Base-by-base conservation (phyloP, 2,329 filamentous ascomycete genomes). In the Graphilbum fragrans region DNA sequence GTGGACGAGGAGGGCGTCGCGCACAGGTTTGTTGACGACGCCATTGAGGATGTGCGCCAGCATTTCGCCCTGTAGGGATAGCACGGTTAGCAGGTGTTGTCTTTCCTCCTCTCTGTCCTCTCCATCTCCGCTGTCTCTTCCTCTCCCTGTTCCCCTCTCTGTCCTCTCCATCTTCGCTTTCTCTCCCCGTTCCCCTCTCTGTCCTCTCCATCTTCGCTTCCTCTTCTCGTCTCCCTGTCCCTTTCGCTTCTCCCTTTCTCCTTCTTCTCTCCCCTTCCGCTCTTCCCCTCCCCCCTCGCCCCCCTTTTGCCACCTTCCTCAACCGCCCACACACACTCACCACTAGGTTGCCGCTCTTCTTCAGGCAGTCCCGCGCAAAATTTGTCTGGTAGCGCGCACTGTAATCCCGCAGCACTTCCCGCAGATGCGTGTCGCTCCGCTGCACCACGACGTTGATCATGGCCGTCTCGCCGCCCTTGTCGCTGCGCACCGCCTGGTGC, bases 21-120 rank as follows among this genome's bases (percentile, higher is more conserved):
- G 85, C 47, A 94, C 86, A 6, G 92, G 88, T 45, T 84, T 84
- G 65, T 96, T 96, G 65, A 96, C 94, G 43, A 94, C 80, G 53
- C 92, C 92, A 63, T 96, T 95, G 55, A 98, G 80, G 52, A 96
- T 86, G 61, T 96, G 92, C 0, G 87, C 86, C 31, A 96, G 77
- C 18, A 94, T 79, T 65, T 98, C 92, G 49, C 92, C 92, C 88
- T 95, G 45, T 16, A 16, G 14, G 27, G 23, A n/a, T n/a, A n/a
- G n/a, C n/a, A n/a, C n/a, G n/a, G 19, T 39, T 25, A 22, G 23
- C 17, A 27, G 22, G 14, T 35, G 33, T 9, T 29, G 14, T 14
- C 14, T 29, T 29, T 29, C 25, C 25, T 29, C 8, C 8, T 29
- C 14, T 29, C 25, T 14, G 8, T 8, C 8, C 8, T 29, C 25